phyloP scores from a whole-genome alignment of 257 asterid species.

The Thymus mandschuricus region DNA sequence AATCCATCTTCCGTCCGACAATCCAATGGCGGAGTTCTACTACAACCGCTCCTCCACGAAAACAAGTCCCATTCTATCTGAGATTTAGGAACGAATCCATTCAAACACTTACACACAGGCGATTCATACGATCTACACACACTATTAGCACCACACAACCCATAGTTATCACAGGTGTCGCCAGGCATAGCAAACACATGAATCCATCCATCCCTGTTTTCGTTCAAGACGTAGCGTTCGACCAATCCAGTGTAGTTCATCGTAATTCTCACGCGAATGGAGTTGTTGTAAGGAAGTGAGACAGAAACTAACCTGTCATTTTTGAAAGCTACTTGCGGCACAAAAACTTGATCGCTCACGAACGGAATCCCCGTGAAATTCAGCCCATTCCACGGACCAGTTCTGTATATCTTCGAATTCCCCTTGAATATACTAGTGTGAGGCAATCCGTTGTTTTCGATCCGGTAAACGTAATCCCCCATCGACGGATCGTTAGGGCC shows the following conservation, averaged over 20 bases:
- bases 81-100: constrained; percentile 45
- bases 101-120: constrained; percentile 41
- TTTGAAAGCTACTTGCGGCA: not conserved
- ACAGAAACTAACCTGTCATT: constrained; percentile 21
- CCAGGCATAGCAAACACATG: constrained; percentile 3
- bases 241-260: not conserved
- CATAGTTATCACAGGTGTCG: constrained; percentile 43
- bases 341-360: too few species aligned
- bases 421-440: not conserved
- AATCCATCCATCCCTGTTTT: constrained; percentile 24
- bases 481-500: constrained; percentile 22
- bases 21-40: too few species aligned
- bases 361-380: constrained; percentile 13
- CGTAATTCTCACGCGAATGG: not conserved
- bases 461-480: constrained; percentile 16
- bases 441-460: constrained; percentile 25
- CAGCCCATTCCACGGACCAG: constrained; percentile 24
- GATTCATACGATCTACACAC: constrained; percentile 35
- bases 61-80: constrained; percentile 32
- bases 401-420: not conserved
- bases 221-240: constrained; percentile 26
- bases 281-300: not conserved
- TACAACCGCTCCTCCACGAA: too few species aligned
- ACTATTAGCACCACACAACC: constrained; percentile 44
- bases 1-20: too few species aligned